phyloP scores from a whole-genome alignment of 2,329 filamentous ascomycete species.

The Penicillium decumbens region DNA sequence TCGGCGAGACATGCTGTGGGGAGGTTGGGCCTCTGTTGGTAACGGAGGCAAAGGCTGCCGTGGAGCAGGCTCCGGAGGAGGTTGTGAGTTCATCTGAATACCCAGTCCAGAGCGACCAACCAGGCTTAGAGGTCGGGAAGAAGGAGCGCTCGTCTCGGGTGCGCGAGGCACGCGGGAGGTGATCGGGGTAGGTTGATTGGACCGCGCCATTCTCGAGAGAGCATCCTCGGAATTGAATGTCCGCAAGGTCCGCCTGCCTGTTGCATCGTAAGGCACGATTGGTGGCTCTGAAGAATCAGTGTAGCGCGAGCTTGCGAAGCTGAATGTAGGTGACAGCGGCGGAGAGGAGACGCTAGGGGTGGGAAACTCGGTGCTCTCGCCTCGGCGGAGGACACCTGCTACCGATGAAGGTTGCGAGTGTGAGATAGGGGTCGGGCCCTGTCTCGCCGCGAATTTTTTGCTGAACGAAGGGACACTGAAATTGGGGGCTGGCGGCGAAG shows the following conservation, averaged over 20 bases:
- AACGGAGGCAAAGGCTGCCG: constrained; percentile 15
- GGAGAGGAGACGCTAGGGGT: constrained; percentile 28
- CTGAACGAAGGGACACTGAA: constrained; percentile 43
- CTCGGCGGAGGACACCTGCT: constrained; percentile 10
- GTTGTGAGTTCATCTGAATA: constrained; percentile 7
- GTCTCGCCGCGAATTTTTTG: constrained; percentile 32
- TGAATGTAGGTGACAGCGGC: constrained; percentile 31
- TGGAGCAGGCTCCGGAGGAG: constrained; percentile 8
- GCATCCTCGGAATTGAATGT: constrained; percentile 30
- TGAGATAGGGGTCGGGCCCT: constrained; percentile 8
- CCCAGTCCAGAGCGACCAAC: constrained; percentile 14
- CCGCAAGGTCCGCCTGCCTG: constrained; percentile 21
- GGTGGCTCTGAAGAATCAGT: constrained; percentile 21
- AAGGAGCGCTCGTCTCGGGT: constrained; percentile 12
- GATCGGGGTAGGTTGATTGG: constrained; percentile 8
- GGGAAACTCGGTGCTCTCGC: constrained; percentile 16
- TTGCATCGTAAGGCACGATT: constrained; percentile 10
- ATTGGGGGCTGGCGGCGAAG: constrained; percentile 38
- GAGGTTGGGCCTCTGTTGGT: constrained; percentile 6
- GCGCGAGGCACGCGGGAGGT: constrained; percentile 17
- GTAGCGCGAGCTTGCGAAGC: constrained; percentile 21
- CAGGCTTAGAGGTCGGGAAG: constrained; percentile 23
- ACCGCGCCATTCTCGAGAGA: constrained; percentile 17
- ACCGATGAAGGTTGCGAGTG: constrained; percentile 18
- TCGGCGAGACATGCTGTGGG: constrained; percentile 24